Conservation (phyloP, 1,284 basidiomycete species). For the Ceratobasidium sp. region DNA sequence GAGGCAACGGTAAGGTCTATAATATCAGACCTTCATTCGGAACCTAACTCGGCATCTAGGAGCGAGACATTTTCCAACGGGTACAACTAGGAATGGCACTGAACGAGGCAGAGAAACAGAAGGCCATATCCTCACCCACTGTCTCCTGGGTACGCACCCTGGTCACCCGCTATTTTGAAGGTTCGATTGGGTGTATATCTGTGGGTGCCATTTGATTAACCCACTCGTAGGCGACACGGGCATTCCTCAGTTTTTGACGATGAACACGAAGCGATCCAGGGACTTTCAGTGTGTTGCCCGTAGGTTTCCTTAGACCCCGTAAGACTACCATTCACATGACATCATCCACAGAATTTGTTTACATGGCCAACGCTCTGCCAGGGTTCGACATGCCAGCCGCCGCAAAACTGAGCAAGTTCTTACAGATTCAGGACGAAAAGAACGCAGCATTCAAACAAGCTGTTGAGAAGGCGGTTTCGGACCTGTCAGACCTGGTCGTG, state of each 20-base stretch:
- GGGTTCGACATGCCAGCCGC: conserved; percentile 14
- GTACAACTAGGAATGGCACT: conserved; percentile 40
- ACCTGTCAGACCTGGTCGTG: conserved; percentile 11
- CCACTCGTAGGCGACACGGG: conserved; percentile 14
- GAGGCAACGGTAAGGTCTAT: conserved; percentile 5
- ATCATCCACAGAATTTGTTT: conserved; percentile 4
- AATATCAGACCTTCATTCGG: not conserved
- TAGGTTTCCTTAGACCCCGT: not conserved
- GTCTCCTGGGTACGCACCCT: conserved; percentile 28
- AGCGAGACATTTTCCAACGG: conserved; percentile 40
- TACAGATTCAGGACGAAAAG: conserved; percentile 5
- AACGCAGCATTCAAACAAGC: conserved; percentile 14
- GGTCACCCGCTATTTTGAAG: conserved; percentile 23
- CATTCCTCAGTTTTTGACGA: conserved; percentile 10
- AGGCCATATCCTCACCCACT: conserved; percentile 31
- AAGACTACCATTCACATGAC: not conserved
- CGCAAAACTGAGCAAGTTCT: conserved; percentile 24
- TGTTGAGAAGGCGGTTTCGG: conserved; percentile 4
- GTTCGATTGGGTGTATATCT: not conserved
- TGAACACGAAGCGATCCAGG: conserved; percentile 23
- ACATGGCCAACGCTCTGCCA: conserved; percentile 20
- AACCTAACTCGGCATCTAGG: conserved; percentile 1
- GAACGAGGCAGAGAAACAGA: conserved; percentile 38
- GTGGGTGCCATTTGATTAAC: not conserved
- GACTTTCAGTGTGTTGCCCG: conserved; percentile 33